Evolutionary conservation across 1,139 yeast species (phyloP).

Genomic region (Tardiomyces digboiensis): DNA sequence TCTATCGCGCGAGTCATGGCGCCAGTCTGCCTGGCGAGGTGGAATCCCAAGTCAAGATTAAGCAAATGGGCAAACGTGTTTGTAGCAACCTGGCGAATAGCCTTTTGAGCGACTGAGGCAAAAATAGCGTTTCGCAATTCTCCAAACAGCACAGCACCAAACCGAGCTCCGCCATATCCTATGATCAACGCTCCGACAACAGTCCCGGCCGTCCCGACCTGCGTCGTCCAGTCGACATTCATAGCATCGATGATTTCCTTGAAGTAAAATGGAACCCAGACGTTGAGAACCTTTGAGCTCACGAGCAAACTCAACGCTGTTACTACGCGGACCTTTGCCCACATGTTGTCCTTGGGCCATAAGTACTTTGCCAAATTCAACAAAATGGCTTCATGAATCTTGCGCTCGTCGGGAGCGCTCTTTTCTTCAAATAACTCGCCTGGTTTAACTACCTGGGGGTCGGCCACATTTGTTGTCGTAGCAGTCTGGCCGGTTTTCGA

Average conservation of each 20-base stretch:
- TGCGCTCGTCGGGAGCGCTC: background rate
- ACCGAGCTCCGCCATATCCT: conserved; percentile 90
- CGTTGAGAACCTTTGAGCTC: conserved; percentile 76
- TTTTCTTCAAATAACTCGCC: background rate
- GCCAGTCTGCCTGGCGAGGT: conserved; percentile 87
- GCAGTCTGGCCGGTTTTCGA: no score
- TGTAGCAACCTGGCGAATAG: conserved; percentile 83
- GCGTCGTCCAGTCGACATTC: conserved; percentile 79
- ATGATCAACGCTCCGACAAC: conserved; percentile 66
- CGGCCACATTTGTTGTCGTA: background rate
- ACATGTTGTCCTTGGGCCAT: conserved; percentile 76
- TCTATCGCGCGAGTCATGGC: conserved; percentile 95
- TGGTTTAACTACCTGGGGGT: background rate
- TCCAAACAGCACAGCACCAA: conserved; percentile 91
- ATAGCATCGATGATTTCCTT: conserved; percentile 82
- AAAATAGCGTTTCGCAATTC: conserved; percentile 91
- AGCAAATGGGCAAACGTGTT: conserved; percentile 80
- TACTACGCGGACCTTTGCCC: conserved; percentile 66
- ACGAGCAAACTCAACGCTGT: conserved; percentile 65
- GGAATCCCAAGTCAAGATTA: conserved; percentile 83
- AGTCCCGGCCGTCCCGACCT: conserved; percentile 44
- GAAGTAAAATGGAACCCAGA: conserved; percentile 93
- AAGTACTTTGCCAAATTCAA: conserved; percentile 52
- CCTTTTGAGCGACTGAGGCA: conserved; percentile 93
- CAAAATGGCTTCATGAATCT: conserved; percentile 14